phyloP scores from a whole-genome alignment of 2,329 filamentous ascomycete species.

The Colletotrichum tamarilloi region DNA sequence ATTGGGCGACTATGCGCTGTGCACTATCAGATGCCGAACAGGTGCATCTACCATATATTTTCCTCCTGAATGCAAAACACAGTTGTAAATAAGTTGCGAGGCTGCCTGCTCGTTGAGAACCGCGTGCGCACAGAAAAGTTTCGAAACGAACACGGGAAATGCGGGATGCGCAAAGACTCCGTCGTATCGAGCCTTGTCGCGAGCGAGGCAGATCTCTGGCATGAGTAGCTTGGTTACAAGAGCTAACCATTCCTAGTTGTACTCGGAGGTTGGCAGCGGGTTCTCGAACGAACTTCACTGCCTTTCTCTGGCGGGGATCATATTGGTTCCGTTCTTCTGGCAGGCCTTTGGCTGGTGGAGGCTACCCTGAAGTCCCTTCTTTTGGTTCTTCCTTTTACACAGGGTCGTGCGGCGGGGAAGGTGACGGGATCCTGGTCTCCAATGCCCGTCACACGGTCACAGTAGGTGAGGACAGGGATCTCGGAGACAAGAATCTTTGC shows the following conservation, averaged over 20 bases:
- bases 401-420: slow-evolving; percentile 27
- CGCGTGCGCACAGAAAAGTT: neutral
- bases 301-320: slow-evolving; percentile 20
- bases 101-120: neutral
- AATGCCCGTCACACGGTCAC: neutral
- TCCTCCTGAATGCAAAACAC: neutral
- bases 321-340: slow-evolving; percentile 23
- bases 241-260: neutral
- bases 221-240: neutral
- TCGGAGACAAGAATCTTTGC: slow-evolving; percentile 22
- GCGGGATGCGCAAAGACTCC: slow-evolving; percentile 10
- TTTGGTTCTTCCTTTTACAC: slow-evolving; percentile 20
- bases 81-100: neutral
- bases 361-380: slow-evolving; percentile 33
- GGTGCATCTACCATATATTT: neutral
- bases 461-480: slow-evolving; percentile 22
- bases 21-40: neutral
- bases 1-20: slow-evolving; percentile 10
- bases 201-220: slow-evolving; percentile 18
- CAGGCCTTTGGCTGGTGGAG: slow-evolving; percentile 19
- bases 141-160: slow-evolving; percentile 16
- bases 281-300: slow-evolving; percentile 19
- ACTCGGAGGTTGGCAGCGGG: slow-evolving; percentile 10
- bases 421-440: slow-evolving; percentile 10
- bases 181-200: slow-evolving; percentile 4